Evolutionary conservation across 2,329 filamentous ascomycete genomes (phyloP), one percentile per base, ranked within the genome.

Genomic region (Madurella mycetomatis): DNA sequence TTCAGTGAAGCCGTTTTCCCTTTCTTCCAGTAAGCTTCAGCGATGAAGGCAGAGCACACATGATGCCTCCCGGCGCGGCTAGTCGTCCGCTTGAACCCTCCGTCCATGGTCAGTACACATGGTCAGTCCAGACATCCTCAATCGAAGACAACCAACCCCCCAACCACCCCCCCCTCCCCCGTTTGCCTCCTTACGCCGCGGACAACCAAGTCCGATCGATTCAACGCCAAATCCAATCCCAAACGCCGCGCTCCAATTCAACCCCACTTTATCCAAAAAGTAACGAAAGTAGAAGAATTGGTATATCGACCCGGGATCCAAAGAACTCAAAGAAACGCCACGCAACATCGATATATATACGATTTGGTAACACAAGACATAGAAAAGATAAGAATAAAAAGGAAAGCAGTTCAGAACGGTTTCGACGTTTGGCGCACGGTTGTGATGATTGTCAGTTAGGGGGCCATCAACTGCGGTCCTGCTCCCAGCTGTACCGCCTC

Each of bases 401-500:
- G 31, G 31, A 34, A 34, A 7, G 31, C 12, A 12, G 11, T 11
- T 4, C 4, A 37, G 11, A 15, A 37, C 34, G 9, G 34, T 37
- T 4, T 7, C 25, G 25, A 25, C 25, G 34, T 37, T 37, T 11
- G 34, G 4, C 34, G 34, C 12, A 34, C 34, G 34, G 25, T 25
- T 37, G 34, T 37, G 11, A 9, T 37, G 34, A 11, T 37, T 37
- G 34, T 11, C 11, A 15, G 34, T 9, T 25, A 9, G 4, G 13
- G 9, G 34, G 34, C 34, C 11, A 9, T 48, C 34, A 48, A 9
- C 32, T 39, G 25, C 37, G 52, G 4, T 69, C 66, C 5, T 74
- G 69, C 59, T 80, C 78, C 77, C 77, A 81, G 57, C 78, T 80
- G 51, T 79, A 81, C 37, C 78, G 69, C 57, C 70, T 73, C 32